Base-by-base conservation (phyloP, 768 basidiomycete species). In the Phlebiopsis gigantea region DNA sequence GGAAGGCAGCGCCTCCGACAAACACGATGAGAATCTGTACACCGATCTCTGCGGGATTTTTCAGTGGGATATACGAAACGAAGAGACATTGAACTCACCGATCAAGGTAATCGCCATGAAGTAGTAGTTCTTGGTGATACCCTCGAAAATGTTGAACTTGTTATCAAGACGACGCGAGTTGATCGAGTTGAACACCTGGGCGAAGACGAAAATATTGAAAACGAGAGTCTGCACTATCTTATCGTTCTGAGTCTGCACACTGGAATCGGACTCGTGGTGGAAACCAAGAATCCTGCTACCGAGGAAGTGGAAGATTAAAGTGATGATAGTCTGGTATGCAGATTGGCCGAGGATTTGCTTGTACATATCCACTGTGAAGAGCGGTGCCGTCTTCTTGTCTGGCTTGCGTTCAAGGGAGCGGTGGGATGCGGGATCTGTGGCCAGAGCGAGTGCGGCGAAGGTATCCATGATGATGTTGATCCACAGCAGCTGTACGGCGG, bases 381-480 rank as follows among this genome's bases (percentile, higher is more conserved):
- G 73, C 2, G 97, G 93, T 1, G 93, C 86, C 1, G 80, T 83
- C 73, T 91, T 90, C 74, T 81, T 84, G 71, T 98, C 94, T 3
- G 97, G 97, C 69, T 90, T 89, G 65, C 96, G 86, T 55, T 97
- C 79, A 44, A 99, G 83, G 30, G 92, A 80, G 5, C 76, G 69
- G 46, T 85, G 85, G 1, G 87, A 83, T 0, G 97, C 95, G 8
- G 94, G 95, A 70, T 98, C 97, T 24, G 97, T 98, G 17, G 97
- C 96, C 50, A 99, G 83, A 12, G 97, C 97, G 50, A 98, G 84
- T 24, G 97, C 97, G 55, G 97, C 97, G 68, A 99, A 98, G 1
- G 93, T 96, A 68, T 97, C 95, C 94, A 96, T 96, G 70, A 96
- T 96, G 60, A 98, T 88, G 77, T 98, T 98, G 72, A 98, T 93